Evolutionary conservation across 2,329 filamentous ascomycete genomes (phyloP).

Genomic region (Pestalotiopsis sp.): DNA sequence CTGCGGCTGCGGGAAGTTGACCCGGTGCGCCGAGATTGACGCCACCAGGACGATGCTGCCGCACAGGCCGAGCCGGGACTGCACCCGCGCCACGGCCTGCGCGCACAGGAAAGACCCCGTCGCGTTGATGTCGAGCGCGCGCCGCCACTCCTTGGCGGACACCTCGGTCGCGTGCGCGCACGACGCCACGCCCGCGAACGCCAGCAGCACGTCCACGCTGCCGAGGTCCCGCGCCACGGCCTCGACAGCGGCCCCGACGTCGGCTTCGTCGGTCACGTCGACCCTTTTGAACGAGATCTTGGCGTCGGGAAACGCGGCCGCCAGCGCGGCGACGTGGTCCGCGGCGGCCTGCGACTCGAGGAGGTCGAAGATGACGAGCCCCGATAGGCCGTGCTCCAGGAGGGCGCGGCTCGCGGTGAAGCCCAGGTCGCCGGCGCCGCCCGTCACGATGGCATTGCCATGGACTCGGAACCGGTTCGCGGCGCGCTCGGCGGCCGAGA

Average conservation of each 20-base stretch:
- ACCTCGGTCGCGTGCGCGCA: constrained; percentile 63
- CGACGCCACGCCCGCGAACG: constrained; percentile 70
- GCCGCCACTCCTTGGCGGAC: constrained; percentile 58
- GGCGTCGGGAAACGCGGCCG: constrained; percentile 51
- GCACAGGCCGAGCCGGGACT: constrained; percentile 48
- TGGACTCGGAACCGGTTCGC: constrained; percentile 32
- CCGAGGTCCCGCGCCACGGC: constrained; percentile 42
- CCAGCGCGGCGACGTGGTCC: constrained; percentile 44
- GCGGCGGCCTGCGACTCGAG: constrained; percentile 40
- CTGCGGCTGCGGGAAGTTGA: constrained; percentile 75
- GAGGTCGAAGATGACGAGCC: constrained; percentile 63
- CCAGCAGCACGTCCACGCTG: constrained; percentile 58
- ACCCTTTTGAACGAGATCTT: constrained; percentile 51
- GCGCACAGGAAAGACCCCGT: constrained; percentile 72
- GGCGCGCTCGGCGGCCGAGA: constrained; percentile 4
- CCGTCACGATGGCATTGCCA: constrained; percentile 54
- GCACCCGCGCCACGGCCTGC: constrained; percentile 59
- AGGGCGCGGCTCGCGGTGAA: constrained; percentile 60
- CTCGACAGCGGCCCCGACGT: constrained; percentile 33
- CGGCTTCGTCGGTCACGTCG: constrained; percentile 46
- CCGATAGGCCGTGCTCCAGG: constrained; percentile 66
- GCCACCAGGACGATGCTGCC: constrained; percentile 69
- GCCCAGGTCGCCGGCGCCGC: constrained; percentile 66
- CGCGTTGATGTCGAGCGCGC: constrained; percentile 70
- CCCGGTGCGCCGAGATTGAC: constrained; percentile 66